Evolutionary conservation across 305 asterid species (phyloP).

Genomic region (Striga hermonthica): DNA sequence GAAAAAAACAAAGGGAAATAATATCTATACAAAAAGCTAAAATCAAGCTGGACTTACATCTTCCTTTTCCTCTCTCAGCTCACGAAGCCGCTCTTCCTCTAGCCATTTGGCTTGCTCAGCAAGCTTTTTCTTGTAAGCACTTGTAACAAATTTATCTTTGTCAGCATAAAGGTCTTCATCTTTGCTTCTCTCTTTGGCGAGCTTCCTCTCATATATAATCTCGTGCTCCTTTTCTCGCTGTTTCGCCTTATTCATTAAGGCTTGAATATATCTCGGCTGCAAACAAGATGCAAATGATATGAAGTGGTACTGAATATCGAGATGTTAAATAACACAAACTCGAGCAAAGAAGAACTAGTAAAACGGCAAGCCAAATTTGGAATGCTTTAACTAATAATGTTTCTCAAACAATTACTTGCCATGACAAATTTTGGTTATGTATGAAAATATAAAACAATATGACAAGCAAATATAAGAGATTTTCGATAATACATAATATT

Average conservation of each 20-base stretch:
- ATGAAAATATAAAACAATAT: neutral
- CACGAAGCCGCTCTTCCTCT: conserved; percentile 84
- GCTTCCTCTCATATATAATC: conserved; percentile 75
- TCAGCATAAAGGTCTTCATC: conserved; percentile 77
- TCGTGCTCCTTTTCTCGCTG: conserved; percentile 83
- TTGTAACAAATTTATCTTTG: conserved; percentile 77
- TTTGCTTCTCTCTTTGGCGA: conserved; percentile 82
- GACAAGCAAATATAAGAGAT: no score
- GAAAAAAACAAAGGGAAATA: neutral
- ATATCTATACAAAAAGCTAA: neutral
- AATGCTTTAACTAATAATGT: neutral
- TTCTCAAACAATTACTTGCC: no score
- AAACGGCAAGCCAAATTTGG: neutral
- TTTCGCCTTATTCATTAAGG: conserved; percentile 66
- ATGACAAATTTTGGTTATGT: neutral
- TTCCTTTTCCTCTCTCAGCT: conserved; percentile 73
- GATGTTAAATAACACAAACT: neutral
- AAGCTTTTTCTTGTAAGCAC: conserved; percentile 85
- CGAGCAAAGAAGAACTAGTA: neutral
- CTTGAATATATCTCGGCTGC: conserved; percentile 78
- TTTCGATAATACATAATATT: no score
- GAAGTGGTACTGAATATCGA: neutral
- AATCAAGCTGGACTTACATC: conserved; percentile 52
- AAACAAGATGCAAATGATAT: conserved; percentile 14
- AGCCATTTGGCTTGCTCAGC: conserved; percentile 90